These are phyloP conservation scores for Dorcoceras hygrometricum DNA, from an alignment of 257 asterid species.

Conservation along the genomic window DNA sequence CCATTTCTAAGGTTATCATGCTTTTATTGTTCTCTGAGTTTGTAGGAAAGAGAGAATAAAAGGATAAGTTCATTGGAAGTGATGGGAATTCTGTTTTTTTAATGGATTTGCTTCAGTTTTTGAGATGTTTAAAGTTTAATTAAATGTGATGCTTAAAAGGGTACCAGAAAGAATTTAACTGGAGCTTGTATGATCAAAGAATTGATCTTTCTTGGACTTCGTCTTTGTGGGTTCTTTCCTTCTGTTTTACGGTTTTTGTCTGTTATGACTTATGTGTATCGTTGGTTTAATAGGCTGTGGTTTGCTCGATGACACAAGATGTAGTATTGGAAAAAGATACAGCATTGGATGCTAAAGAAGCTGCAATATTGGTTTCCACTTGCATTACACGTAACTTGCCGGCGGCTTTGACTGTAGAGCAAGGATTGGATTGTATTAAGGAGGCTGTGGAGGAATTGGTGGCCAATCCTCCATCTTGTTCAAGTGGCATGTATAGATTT, in stretches of 20 bases:
- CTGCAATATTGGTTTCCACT: slow-evolving; percentile 74
- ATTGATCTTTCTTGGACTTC: slow-evolving; percentile 18
- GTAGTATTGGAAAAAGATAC: slow-evolving; percentile 37
- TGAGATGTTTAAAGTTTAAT: too few relatives aligned
- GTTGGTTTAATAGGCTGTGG: slow-evolving; percentile 44
- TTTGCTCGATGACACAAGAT: slow-evolving; percentile 43
- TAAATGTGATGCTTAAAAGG: too few relatives aligned
- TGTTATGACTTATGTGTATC: slow-evolving; percentile 18
- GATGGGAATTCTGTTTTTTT: background rate
- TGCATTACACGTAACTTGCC: slow-evolving; percentile 74
- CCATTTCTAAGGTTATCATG: slow-evolving; percentile 34
- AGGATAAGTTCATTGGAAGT: background rate
- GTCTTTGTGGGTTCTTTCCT: slow-evolving; percentile 25
- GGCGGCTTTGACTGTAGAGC: slow-evolving; percentile 73
- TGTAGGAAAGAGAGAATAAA: background rate
- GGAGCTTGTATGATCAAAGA: background rate
- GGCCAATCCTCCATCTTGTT: slow-evolving; percentile 54
- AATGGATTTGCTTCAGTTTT: too few relatives aligned
- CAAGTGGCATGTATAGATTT: slow-evolving; percentile 80
- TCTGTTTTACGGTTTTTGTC: slow-evolving; percentile 4
- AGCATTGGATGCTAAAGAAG: slow-evolving; percentile 60
- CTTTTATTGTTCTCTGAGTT: background rate
- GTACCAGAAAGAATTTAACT: too few relatives aligned
- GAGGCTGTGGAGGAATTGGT: slow-evolving; percentile 66
- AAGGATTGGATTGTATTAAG: slow-evolving; percentile 67